Evolutionary conservation across 2,329 filamentous ascomycete genomes (phyloP).

Genomic region (Bretziella fagacearum): DNA sequence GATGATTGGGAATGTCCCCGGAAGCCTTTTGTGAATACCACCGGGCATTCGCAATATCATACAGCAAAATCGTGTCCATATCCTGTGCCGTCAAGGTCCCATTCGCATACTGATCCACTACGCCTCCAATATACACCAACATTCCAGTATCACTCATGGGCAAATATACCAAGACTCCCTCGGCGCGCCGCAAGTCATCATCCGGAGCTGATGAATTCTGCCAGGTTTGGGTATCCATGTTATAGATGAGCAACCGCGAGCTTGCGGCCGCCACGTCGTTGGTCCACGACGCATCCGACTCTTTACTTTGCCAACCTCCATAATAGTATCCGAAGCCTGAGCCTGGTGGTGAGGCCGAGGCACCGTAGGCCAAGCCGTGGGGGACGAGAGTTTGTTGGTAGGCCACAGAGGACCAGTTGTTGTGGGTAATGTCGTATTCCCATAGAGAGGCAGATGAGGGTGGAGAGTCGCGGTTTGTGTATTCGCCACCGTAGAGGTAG

Average conservation of each 20-base stretch:
- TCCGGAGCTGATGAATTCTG: constrained; percentile 35
- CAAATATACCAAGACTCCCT: constrained; percentile 42
- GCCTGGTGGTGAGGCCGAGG: constrained; percentile 36
- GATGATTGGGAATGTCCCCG: constrained; percentile 33
- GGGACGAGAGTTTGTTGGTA: constrained; percentile 19
- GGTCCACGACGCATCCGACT: constrained; percentile 33
- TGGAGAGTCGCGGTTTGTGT: constrained; percentile 28
- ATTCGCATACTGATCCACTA: constrained; percentile 26
- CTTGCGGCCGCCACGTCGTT: constrained; percentile 30
- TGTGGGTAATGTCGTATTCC: constrained; percentile 38
- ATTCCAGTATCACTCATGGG: constrained; percentile 42
- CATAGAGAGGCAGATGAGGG: constrained; percentile 31
- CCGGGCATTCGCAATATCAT: constrained; percentile 40
- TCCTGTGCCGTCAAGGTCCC: constrained; percentile 29
- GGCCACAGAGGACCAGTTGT: constrained; percentile 36
- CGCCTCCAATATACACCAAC: constrained; percentile 44
- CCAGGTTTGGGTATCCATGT: constrained; percentile 35
- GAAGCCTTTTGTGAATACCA: constrained; percentile 44
- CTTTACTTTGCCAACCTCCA: constrained; percentile 43
- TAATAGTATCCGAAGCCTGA: constrained; percentile 43
- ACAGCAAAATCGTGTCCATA: constrained; percentile 38
- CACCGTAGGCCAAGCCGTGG: constrained; percentile 36
- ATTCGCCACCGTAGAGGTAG: constrained; percentile 46
- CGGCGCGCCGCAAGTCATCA: constrained; percentile 36
- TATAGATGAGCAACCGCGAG: constrained; percentile 36